Evolutionary conservation across 2,329 filamentous ascomycete genomes (phyloP), one percentile per base, ranked within the genome.

Genomic region (Mycosphaerelloides madeirae): DNA sequence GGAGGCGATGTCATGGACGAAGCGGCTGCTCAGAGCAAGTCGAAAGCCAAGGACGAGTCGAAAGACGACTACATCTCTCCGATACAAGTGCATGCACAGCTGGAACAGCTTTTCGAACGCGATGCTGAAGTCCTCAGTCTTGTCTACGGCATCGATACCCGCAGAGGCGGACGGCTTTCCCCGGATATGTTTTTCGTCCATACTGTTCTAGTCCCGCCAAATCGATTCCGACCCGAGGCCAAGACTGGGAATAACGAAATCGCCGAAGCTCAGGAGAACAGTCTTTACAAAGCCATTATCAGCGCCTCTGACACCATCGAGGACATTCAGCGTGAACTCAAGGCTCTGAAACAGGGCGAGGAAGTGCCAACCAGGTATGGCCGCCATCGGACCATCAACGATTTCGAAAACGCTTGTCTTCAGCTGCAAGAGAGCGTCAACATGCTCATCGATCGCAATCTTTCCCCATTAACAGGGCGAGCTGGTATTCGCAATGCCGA

Each of bases 121-220:
- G 93, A 98, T 62, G 79, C 84, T 50, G 88, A 95, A 33, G 76
- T 98, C 25, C 66, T 98, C 33, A 76, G 81, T 13, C 74, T 96
- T n/a, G 72, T 98, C 3, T 98, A 96, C 68, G 61, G 61, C 14
- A 45, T 56, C 38, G 48, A 53, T 20, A 14, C 39, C 34, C 36
- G 45, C 31, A 49, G 44, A 33, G 47, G 46, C 28, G 44, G 39
- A 8, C 31, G 28, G 2, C 38, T 46, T 15, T 61, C 58, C 19
- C 56, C 61, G 3, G 86, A 95, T 55, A 95, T 97, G 83, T 97
- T 98, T 69, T 98, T 98, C 69, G 75, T 97, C 44, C 83, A 85
- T 44, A 84, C 82, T 29, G 73, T 98, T 41, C 74, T 97, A 12
- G 88, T 98, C 0, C 89, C 94, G 2, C 93, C 93, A 2, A 98